phyloP scores from a whole-genome alignment of 441 rosid species.

The Corymbia calophylla region DNA sequence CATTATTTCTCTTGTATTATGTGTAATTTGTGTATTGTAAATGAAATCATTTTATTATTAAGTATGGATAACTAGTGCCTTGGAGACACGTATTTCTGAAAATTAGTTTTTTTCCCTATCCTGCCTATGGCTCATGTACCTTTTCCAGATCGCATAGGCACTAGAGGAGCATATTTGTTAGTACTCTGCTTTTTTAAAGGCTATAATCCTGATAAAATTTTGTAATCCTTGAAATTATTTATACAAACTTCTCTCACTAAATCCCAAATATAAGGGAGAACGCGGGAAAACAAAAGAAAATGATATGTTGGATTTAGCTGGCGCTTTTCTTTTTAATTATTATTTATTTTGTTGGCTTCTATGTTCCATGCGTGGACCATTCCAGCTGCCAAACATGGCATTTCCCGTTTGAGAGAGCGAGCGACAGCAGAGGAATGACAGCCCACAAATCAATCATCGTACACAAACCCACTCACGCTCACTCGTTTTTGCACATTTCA shows the following conservation, averaged over 20 bases:
- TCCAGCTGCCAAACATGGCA: background rate
- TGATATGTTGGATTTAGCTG: background rate
- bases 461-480: background rate
- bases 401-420: background rate
- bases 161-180: background rate
- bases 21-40: background rate
- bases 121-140: background rate
- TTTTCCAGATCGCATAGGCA: background rate
- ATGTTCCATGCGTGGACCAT: background rate
- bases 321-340: background rate
- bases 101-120: background rate
- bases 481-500: background rate
- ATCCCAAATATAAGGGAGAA: background rate
- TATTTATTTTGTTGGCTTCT: background rate
- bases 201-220: background rate
- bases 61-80: background rate
- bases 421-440: background rate
- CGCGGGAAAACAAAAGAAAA: background rate
- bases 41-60: background rate
- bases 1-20: background rate
- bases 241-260: background rate
- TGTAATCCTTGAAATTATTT: background rate
- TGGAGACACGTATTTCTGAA: background rate
- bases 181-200: background rate
- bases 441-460: background rate